Evolutionary conservation across 1,284 basidiomycete genomes (phyloP).

Genomic region (Cutaneotrichosporon sp.): DNA sequence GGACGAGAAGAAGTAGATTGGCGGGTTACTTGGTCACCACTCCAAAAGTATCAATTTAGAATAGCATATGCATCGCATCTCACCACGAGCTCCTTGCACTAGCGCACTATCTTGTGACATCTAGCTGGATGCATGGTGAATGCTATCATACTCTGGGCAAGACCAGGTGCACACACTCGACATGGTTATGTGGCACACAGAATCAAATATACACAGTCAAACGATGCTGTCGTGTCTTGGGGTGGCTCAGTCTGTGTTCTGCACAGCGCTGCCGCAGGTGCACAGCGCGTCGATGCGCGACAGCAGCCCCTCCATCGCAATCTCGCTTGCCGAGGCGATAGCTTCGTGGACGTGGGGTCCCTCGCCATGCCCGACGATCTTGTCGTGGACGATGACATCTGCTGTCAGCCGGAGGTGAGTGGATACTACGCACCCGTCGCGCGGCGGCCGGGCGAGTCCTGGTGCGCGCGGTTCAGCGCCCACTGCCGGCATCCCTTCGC

Average conservation of each 20-base stretch:
- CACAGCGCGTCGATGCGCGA: neutral
- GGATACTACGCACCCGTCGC: neutral
- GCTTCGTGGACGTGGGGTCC: neutral
- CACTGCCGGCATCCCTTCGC: slow-evolving; percentile 1
- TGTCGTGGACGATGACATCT: neutral
- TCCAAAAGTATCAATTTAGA: neutral
- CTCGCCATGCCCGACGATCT: neutral
- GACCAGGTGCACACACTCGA: no score
- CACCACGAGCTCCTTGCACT: no score
- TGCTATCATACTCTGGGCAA: no score
- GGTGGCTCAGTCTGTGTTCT: neutral
- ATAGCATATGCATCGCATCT: neutral
- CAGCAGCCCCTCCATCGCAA: neutral
- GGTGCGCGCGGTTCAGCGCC: neutral
- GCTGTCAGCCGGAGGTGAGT: neutral
- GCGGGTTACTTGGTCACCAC: neutral
- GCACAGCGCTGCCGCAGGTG: neutral
- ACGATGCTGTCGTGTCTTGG: no score
- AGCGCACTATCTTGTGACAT: no score
- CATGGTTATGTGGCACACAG: no score
- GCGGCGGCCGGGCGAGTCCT: neutral
- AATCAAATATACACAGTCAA: no score
- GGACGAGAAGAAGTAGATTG: slow-evolving; percentile 11
- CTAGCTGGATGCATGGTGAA: no score
- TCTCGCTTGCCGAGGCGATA: neutral